These are phyloP conservation scores for Penicillium sp. DNA, from an alignment of 2,329 filamentous ascomycete species.

Conservation along the genomic window DNA sequence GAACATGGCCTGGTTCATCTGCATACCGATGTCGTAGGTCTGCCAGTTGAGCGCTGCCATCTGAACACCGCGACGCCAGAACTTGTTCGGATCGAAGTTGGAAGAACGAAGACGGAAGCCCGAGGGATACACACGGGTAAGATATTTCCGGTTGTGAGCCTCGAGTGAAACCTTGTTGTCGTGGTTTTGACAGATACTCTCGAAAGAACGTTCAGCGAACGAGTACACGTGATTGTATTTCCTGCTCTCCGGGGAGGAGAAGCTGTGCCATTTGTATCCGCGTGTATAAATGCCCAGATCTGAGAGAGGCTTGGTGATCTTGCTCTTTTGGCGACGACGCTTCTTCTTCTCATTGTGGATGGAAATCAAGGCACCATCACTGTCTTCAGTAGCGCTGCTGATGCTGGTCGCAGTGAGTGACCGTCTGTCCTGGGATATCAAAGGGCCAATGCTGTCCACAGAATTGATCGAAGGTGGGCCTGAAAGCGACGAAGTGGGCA, in stretches of 20 bases:
- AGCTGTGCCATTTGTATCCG: slow-evolving; percentile 81
- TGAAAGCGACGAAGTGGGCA: slow-evolving; percentile 54
- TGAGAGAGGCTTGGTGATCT: slow-evolving; percentile 81
- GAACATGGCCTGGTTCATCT: slow-evolving; percentile 98
- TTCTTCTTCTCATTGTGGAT: slow-evolving; percentile 60
- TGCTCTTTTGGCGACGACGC: slow-evolving; percentile 67
- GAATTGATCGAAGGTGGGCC: slow-evolving; percentile 58
- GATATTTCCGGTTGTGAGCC: slow-evolving; percentile 85
- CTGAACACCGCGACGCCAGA: slow-evolving; percentile 94
- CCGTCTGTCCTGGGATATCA: slow-evolving; percentile 56
- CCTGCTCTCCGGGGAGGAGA: slow-evolving; percentile 76
- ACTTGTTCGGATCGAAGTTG: slow-evolving; percentile 91
- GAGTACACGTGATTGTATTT: slow-evolving; percentile 94
- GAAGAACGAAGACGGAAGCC: slow-evolving; percentile 79
- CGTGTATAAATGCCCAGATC: slow-evolving; percentile 80
- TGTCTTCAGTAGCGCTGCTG: slow-evolving; percentile 73
- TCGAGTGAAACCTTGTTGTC: slow-evolving; percentile 78
- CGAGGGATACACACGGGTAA: slow-evolving; percentile 94
- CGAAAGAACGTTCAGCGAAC: slow-evolving; percentile 87
- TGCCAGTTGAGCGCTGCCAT: slow-evolving; percentile 99
- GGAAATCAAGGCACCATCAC: slow-evolving; percentile 63
- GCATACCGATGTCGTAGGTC: slow-evolving; percentile 93
- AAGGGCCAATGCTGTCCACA: slow-evolving; percentile 49
- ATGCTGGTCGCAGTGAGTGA: slow-evolving; percentile 59
- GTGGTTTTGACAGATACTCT: slow-evolving; percentile 74